Base-by-base conservation (phyloP, 2,329 filamentous ascomycete species). In the Anthostomella pinea region DNA sequence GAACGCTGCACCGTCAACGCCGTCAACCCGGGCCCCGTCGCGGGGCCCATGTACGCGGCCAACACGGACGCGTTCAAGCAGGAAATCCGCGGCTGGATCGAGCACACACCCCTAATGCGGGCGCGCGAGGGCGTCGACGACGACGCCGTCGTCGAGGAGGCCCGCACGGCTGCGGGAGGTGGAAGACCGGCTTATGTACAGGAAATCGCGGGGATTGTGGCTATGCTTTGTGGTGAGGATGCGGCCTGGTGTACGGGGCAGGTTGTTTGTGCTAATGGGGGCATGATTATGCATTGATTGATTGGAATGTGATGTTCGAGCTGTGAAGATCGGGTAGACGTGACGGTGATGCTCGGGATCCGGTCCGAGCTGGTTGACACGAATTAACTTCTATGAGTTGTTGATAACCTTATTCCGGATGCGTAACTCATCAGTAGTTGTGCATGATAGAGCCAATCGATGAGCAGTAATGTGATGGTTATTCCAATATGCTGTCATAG, bases 211-310 rank as follows among this genome's bases (percentile, higher is more conserved):
- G 86, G 85, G 1, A 75, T 87, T 5, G 81, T 89, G 13, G 84
- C 76, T 3, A 88, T 90, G 83, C 63, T 90, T 15, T 87, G 84
- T 57, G 74, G 75, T 5, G 69, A 72, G 5, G 87, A 91, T 57
- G 74, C 77, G n/a, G 75, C 69, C 6, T 91, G 85, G 85, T 83
- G 79, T 54, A 93, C 86, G 0, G 87, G 87, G 2, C 84, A 83
- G 60, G 83, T 89, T 16, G 76, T 93, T 4, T 86, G 82, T 64
- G 85, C 85, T 6, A 91, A 91, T 56, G 87, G 87, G 2, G 87
- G 87, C 30, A 49, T 52, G 46, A 24, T 47, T 26, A 33, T 39
- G 10, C 45, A 48, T 19, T 44, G 35, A n/a, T n/a, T n/a, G n/a
- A n/a, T n/a, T n/a, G n/a, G n/a, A n/a, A n/a, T n/a, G n/a, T n/a